Percentiles rank a stretch among this genome's conserved stretches.
Evolutionary conservation across 257 asterid species (phyloP).

Genomic region (Gentiana macrophylla): DNA sequence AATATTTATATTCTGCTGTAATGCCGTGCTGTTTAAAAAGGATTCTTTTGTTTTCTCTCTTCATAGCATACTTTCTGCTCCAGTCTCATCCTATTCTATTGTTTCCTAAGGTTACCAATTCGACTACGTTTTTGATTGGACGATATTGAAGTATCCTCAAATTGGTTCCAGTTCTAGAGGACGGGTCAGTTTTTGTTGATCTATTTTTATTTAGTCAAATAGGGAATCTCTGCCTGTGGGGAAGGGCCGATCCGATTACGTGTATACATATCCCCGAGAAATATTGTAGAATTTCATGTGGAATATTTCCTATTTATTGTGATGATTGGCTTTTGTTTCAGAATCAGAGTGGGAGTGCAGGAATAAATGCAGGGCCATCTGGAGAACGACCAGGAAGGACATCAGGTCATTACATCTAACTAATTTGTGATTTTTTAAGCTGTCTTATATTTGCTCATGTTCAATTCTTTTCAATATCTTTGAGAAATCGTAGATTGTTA

Average conservation of each 20-base stretch:
- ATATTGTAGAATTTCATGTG: no score
- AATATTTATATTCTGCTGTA: slow-evolving; percentile 4
- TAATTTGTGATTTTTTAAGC: not conserved
- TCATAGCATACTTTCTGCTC: no score
- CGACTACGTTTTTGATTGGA: slow-evolving; percentile 96
- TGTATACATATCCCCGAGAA: no score
- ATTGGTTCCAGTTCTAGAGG: slow-evolving; percentile 75
- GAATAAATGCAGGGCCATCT: slow-evolving; percentile 57
- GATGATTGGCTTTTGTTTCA: slow-evolving; percentile 18
- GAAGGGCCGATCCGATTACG: no score
- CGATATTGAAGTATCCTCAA: slow-evolving; percentile 94
- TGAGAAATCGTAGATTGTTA: no score
- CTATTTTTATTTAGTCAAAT: not conserved
- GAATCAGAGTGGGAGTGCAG: slow-evolving; percentile 62
- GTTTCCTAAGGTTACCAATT: slow-evolving; percentile 56
- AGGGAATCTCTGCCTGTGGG: no score
- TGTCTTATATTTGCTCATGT: no score
- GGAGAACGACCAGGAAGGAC: slow-evolving; percentile 76
- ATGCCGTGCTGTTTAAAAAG: no score
- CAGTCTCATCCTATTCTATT: slow-evolving; percentile 2
- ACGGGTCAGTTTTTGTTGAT: slow-evolving; percentile 36
- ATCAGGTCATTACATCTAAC: slow-evolving; percentile 37
- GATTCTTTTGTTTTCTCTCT: no score
- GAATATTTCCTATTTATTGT: no score
- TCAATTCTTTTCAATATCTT: no score